phyloP scores from a whole-genome alignment of 2,329 filamentous ascomycete genomes.

The Thielaviopsis ethacetica region DNA sequence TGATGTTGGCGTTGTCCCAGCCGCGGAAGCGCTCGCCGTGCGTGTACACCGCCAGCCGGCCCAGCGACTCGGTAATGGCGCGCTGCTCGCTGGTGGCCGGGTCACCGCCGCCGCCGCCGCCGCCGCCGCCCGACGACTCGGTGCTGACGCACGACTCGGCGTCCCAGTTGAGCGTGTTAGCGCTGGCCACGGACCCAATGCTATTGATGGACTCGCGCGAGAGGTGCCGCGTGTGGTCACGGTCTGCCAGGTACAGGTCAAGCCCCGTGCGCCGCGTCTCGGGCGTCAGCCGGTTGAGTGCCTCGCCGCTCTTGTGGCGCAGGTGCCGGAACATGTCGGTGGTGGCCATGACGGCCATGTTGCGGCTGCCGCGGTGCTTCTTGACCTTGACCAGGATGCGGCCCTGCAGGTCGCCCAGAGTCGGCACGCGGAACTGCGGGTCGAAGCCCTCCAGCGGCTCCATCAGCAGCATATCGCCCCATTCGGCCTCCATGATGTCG shows the following conservation, averaged over 20 bases:
- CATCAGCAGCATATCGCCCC: slow-evolving; percentile 59
- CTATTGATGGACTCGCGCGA: neutral
- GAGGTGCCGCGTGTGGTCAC: neutral
- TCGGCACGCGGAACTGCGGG: slow-evolving; percentile 42
- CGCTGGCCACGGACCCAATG: neutral
- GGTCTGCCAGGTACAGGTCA: neutral
- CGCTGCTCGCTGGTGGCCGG: neutral
- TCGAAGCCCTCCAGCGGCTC: slow-evolving; percentile 31
- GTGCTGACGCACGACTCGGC: neutral
- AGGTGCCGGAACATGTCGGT: slow-evolving; percentile 17
- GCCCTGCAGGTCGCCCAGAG: slow-evolving; percentile 52
- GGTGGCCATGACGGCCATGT: slow-evolving; percentile 2
- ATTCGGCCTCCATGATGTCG: slow-evolving; percentile 80
- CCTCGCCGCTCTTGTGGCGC: slow-evolving; percentile 19
- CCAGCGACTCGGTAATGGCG: slow-evolving; percentile 27
- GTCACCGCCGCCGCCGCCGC: too few relatives aligned
- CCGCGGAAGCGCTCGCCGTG: slow-evolving; percentile 66
- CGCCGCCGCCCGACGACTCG: too few relatives aligned
- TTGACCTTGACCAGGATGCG: slow-evolving; percentile 82
- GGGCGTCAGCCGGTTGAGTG: slow-evolving; percentile 14
- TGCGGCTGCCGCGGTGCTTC: slow-evolving; percentile 27
- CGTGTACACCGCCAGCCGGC: slow-evolving; percentile 68
- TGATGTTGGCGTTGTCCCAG: slow-evolving; percentile 48
- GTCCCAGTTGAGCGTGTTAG: neutral
- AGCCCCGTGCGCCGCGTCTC: slow-evolving; percentile 9